A percentile compares a stretch with the other conserved stretches of the same genome.
These are phyloP conservation scores for Cyclotella atomus DNA, from an alignment of 108 stramenopile genomes.

Conservation along the genomic window DNA sequence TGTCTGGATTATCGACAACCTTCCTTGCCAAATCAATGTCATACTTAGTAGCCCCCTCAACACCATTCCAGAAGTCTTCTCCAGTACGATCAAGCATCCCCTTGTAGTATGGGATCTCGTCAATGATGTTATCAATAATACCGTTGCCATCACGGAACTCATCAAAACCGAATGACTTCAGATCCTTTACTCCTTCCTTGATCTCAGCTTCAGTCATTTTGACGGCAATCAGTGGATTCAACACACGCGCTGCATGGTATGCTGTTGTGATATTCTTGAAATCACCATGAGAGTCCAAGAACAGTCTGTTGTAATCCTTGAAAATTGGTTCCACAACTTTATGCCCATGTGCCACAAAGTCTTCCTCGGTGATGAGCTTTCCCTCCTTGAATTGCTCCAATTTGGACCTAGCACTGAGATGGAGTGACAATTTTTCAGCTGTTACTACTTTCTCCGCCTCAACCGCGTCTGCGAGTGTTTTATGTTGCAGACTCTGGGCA, in stretches of 20 bases:
- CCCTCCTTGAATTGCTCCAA: background rate
- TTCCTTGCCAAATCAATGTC: no score
- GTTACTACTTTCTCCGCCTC: background rate
- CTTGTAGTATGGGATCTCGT: no score
- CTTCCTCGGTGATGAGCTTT: background rate
- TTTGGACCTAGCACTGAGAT: background rate
- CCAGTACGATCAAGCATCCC: no score
- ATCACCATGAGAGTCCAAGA: background rate
- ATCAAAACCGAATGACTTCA: conserved; percentile 1
- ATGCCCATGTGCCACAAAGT: background rate
- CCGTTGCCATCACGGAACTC: background rate
- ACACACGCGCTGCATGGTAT: background rate
- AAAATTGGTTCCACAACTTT: background rate
- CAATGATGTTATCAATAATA: background rate
- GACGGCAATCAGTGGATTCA: background rate
- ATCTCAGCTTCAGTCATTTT: background rate
- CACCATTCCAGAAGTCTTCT: no score
- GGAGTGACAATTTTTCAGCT: background rate
- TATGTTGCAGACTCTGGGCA: background rate
- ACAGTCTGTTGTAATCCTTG: background rate
- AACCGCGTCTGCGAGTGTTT: background rate
- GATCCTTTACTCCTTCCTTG: background rate
- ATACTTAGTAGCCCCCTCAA: no score
- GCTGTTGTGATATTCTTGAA: background rate
- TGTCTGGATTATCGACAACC: no score